A percentile compares a stretch with the other conserved stretches of the same genome.
Evolutionary conservation across 2,329 filamentous ascomycete genomes (phyloP).

Genomic region (Colletotrichum salicis): DNA sequence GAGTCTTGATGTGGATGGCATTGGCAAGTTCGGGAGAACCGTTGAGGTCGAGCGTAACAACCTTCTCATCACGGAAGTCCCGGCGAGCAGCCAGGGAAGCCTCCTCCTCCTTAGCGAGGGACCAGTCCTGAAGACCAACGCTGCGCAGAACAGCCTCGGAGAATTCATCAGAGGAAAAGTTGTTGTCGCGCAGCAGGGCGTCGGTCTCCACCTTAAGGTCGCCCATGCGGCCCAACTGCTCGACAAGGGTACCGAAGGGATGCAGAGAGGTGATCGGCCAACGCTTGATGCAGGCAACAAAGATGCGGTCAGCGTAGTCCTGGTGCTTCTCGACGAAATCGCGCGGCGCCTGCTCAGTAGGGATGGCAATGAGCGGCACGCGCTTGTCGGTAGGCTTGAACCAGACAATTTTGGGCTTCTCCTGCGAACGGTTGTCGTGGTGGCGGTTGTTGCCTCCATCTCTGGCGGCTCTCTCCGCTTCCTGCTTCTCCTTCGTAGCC

Average conservation of each 20-base stretch:
- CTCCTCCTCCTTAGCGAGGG: conserved; percentile 84
- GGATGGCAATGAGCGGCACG: conserved; percentile 96
- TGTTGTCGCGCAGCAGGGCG: conserved; percentile 96
- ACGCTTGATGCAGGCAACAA: conserved; percentile 98
- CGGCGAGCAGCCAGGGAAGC: conserved; percentile 77
- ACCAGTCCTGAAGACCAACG: conserved; percentile 92
- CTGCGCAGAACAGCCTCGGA: conserved; percentile 95
- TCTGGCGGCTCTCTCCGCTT: conserved; percentile 91
- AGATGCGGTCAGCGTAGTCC: conserved; percentile 96
- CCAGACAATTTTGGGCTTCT: conserved; percentile 99
- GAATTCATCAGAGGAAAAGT: conserved; percentile 97
- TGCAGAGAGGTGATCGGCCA: conserved; percentile 99
- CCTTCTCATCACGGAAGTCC: conserved; percentile 88
- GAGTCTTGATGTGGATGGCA: conserved; percentile 89
- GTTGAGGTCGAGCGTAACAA: conserved; percentile 92
- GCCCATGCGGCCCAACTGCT: conserved; percentile 97
- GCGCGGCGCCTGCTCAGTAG: conserved; percentile 94
- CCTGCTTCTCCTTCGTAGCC: conserved; percentile 99
- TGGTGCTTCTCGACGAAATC: conserved; percentile 99
- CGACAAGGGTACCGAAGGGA: conserved; percentile 96
- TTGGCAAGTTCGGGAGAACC: conserved; percentile 90
- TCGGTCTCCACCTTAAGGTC: conserved; percentile 98
- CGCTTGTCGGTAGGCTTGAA: conserved; percentile 99
- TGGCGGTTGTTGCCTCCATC: conserved; percentile 79
- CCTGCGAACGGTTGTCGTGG: conserved; percentile 85